Percentiles rank a stretch among this genome's conserved stretches.
Conservation (phyloP, 345 rosid species). For the Citrus reticulata region DNA sequence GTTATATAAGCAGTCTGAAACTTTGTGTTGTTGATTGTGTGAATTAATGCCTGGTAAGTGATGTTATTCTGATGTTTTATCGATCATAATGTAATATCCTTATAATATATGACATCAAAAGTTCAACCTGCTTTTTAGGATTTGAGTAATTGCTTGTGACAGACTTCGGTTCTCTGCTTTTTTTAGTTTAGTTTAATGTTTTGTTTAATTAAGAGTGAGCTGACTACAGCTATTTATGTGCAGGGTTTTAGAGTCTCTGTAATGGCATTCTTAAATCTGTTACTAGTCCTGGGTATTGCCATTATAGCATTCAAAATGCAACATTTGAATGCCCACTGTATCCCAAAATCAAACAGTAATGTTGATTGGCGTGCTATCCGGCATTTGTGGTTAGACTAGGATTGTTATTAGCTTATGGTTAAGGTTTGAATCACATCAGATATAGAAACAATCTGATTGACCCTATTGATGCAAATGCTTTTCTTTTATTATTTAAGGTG, state of each 20-base stretch:
- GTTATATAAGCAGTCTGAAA: not conserved
- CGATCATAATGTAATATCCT: not conserved
- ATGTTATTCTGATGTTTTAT: not conserved
- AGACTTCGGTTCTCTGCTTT: not conserved
- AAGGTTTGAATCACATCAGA: not conserved
- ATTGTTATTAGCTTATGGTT: not conserved
- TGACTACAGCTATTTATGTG: constrained; percentile 3
- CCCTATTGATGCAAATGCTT: not conserved
- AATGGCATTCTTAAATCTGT: constrained; percentile 2
- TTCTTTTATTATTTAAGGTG: not conserved
- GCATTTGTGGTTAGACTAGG: constrained; percentile 39
- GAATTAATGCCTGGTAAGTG: not conserved
- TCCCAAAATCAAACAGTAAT: constrained; percentile 4
- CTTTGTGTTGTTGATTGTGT: not conserved
- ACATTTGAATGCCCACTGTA: not conserved
- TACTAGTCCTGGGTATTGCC: constrained; percentile 17
- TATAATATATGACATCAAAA: not conserved
- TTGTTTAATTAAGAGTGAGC: not conserved
- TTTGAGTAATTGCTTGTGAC: not conserved
- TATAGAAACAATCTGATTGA: not conserved
- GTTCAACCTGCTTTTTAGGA: not conserved
- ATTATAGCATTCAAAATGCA: constrained; percentile 4
- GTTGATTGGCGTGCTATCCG: constrained; percentile 42
- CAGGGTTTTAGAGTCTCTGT: constrained; percentile 21
- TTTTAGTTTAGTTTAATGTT: not conserved